Percentiles rank a stretch among this genome's conserved stretches.
These are phyloP conservation scores for Kalanchoe fedtschenkoi DNA, from an alignment of 164 flowering plant genomes.

Conservation along the genomic window DNA sequence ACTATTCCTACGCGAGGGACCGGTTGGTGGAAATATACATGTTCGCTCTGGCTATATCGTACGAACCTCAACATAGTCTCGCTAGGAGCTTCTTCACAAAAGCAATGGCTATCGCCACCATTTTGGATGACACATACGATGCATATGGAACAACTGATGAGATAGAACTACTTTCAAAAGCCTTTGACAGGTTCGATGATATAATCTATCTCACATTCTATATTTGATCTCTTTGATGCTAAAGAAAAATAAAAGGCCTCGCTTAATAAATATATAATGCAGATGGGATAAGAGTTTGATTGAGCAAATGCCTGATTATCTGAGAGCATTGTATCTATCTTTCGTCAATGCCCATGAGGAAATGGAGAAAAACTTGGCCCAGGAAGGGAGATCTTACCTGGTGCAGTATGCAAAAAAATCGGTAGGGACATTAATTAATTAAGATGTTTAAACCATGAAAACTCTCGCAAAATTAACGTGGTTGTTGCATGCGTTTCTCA, in stretches of 20 bases:
- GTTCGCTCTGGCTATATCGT: background rate
- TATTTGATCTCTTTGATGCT: too few relatives aligned
- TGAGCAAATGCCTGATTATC: background rate
- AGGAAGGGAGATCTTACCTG: background rate
- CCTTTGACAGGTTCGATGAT: background rate
- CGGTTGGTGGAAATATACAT: background rate
- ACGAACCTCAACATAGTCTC: background rate
- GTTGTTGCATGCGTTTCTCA: background rate
- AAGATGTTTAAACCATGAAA: background rate
- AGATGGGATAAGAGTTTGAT: background rate
- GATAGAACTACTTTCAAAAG: background rate
- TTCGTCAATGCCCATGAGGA: background rate
- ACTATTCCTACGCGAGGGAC: background rate
- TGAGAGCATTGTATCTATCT: background rate
- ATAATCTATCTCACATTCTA: too few relatives aligned
- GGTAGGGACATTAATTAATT: background rate
- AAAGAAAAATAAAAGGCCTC: too few relatives aligned
- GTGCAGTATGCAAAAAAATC: background rate
- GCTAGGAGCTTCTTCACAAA: background rate
- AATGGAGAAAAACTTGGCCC: background rate
- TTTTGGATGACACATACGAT: background rate
- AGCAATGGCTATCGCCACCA: background rate
- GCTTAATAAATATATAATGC: too few relatives aligned
- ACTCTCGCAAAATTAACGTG: background rate
- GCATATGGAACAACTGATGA: conserved; percentile 1